Conservation (phyloP, 306 rosid species). For the Medicago arabica region DNA sequence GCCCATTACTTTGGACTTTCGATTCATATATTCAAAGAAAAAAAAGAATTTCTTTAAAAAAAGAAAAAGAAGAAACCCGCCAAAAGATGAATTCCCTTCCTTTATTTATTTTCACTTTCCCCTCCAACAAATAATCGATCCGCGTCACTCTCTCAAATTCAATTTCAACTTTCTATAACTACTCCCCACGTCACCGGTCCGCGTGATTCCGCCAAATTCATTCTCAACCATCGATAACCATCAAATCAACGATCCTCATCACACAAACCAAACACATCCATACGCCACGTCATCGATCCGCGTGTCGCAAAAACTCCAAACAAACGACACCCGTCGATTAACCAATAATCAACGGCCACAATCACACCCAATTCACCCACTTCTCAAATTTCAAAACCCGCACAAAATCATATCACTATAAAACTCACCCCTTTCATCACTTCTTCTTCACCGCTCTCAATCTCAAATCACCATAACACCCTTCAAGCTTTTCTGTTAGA, state of each 20-base stretch:
- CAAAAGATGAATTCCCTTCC: neutral
- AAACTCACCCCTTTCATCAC: neutral
- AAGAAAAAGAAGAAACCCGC: neutral
- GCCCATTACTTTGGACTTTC: too few relatives aligned
- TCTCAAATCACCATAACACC: neutral
- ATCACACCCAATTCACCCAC: neutral
- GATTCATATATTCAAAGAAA: too few relatives aligned
- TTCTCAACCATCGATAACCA: neutral
- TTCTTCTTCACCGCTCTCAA: rapidly evolving
- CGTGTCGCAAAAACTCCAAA: neutral
- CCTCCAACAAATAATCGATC: constrained; percentile 28
- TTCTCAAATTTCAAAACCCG: constrained; percentile 17
- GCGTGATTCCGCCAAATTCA: neutral
- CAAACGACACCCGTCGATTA: constrained; percentile 32
- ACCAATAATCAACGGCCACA: constrained; percentile 23
- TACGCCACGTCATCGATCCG: constrained; percentile 49
- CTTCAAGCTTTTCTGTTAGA: neutral
- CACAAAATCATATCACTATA: neutral
- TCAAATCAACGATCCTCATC: constrained; percentile 14
- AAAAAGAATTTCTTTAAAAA: too few relatives aligned
- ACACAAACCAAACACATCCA: neutral
- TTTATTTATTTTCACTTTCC: neutral
- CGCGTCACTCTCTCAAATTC: neutral
- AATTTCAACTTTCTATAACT: constrained; percentile 21
- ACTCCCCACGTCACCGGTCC: constrained; percentile 24